phyloP scores from a whole-genome alignment of 352 stramenopile species.

The Phytophthora ramorum region DNA sequence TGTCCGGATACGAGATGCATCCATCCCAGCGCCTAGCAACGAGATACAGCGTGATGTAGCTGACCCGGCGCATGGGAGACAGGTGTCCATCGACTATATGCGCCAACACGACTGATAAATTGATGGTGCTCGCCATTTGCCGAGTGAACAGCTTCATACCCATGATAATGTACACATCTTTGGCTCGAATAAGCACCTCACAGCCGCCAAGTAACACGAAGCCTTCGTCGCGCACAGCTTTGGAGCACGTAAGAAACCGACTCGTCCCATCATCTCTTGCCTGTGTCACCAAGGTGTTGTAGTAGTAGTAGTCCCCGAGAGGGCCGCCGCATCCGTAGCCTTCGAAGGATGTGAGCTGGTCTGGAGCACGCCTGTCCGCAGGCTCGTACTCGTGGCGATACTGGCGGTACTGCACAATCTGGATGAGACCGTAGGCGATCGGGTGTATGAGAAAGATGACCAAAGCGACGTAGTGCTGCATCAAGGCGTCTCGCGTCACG shows the following conservation, averaged over 20 bases:
- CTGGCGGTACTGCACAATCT: slow-evolving; percentile 38
- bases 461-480: slow-evolving; percentile 41
- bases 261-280: slow-evolving; percentile 25
- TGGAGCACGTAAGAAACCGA: slow-evolving; percentile 42
- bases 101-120: slow-evolving; percentile 40
- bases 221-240: slow-evolving; percentile 44
- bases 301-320: slow-evolving; percentile 47
- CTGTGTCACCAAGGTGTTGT: slow-evolving; percentile 40
- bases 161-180: slow-evolving; percentile 47
- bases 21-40: slow-evolving; percentile 38
- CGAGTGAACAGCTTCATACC: slow-evolving; percentile 39
- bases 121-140: slow-evolving; percentile 37
- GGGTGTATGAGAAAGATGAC: slow-evolving; percentile 38
- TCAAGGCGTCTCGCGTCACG: slow-evolving; percentile 16
- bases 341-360: slow-evolving; percentile 44
- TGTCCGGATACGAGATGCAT: slow-evolving; percentile 31
- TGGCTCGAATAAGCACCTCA: slow-evolving; percentile 43
- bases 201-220: slow-evolving; percentile 46
- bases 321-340: slow-evolving; percentile 42
- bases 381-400: slow-evolving; percentile 40
- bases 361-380: slow-evolving; percentile 22
- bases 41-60: slow-evolving; percentile 33
- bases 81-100: slow-evolving; percentile 39
- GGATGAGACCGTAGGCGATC: slow-evolving; percentile 41
- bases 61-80: slow-evolving; percentile 37